phyloP scores from a whole-genome alignment of 2,329 filamentous ascomycete genomes.

The Endothia cerciana region DNA sequence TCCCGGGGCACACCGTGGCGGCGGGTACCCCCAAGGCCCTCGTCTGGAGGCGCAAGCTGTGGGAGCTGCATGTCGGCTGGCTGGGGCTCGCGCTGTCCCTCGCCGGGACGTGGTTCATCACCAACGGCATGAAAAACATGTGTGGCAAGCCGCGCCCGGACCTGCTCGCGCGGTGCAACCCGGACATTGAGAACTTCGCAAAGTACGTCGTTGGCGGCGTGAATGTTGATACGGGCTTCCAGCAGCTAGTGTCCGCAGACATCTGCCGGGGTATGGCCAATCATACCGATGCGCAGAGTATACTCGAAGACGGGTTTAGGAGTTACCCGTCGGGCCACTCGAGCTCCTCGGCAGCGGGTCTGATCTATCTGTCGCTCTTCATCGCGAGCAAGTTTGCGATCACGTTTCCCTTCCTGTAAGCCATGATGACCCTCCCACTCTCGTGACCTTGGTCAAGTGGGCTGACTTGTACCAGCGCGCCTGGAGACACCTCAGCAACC shows the following conservation, averaged over 20 bases:
- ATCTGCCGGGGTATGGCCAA: constrained; percentile 69
- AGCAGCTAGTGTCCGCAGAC: constrained; percentile 67
- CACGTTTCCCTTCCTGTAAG: constrained; percentile 67
- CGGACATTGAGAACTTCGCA: constrained; percentile 68
- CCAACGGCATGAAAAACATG: constrained; percentile 81
- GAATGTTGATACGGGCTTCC: constrained; percentile 58
- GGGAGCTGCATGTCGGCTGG: constrained; percentile 88
- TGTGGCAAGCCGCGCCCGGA: constrained; percentile 78
- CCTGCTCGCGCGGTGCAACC: constrained; percentile 76
- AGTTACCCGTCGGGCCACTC: constrained; percentile 82
- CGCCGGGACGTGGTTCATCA: constrained; percentile 76
- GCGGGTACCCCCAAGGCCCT: constrained; percentile 64
- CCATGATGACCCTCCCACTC: not conserved
- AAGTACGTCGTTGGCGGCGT: constrained; percentile 67
- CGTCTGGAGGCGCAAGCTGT: constrained; percentile 81
- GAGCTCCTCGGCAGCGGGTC: constrained; percentile 75
- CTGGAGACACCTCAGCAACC: constrained; percentile 47
- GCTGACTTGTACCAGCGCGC: constrained; percentile 36
- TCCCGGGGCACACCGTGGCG: constrained; percentile 72
- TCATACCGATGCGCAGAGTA: constrained; percentile 50
- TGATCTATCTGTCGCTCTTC: constrained; percentile 86
- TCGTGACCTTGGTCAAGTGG: not conserved
- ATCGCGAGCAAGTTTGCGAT: constrained; percentile 82
- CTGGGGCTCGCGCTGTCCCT: constrained; percentile 78
- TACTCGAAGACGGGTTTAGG: constrained; percentile 77